Percentiles rank a stretch among this genome's conserved stretches.
phyloP scores from a whole-genome alignment of 805 yeast genomes.

The Metschnikowia lunata region DNA sequence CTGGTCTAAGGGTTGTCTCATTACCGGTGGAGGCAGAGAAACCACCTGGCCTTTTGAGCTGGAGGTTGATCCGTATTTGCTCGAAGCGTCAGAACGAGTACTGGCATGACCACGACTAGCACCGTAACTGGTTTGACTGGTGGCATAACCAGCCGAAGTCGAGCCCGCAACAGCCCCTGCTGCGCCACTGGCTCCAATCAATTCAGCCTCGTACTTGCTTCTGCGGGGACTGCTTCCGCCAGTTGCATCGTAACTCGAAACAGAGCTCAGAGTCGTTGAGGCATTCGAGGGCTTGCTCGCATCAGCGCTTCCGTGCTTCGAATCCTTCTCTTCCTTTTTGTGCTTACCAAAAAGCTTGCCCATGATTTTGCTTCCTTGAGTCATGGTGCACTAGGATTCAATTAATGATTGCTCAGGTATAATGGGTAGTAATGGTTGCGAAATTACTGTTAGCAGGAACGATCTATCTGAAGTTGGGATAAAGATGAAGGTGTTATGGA shows the following conservation, averaged over 20 bases:
- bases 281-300: not conserved
- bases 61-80: constrained; percentile 2
- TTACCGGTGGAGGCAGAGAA: constrained; percentile 28
- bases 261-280: constrained; percentile 1
- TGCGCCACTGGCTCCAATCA: constrained; percentile 8
- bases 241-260: constrained; percentile 9
- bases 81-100: constrained; percentile 1
- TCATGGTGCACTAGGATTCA: constrained; percentile 2
- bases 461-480: too few relatives aligned
- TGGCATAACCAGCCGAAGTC: not conserved
- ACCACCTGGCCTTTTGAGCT: constrained; percentile 24
- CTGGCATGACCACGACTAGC: constrained; percentile 4
- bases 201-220: not conserved
- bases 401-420: not conserved
- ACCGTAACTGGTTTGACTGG: constrained; percentile 2
- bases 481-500: too few relatives aligned
- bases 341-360: constrained; percentile 10
- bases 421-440: constrained; percentile 2
- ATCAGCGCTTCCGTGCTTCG: constrained; percentile 9
- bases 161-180: constrained; percentile 11
- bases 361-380: constrained; percentile 12
- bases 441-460: not conserved
- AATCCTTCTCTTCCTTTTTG: constrained; percentile 10
- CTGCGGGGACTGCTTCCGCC: not conserved
- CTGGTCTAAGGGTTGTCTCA: constrained; percentile 26